Evolutionary conservation across 345 rosid species (phyloP).

Genomic region (Noccaea bulbosa): DNA sequence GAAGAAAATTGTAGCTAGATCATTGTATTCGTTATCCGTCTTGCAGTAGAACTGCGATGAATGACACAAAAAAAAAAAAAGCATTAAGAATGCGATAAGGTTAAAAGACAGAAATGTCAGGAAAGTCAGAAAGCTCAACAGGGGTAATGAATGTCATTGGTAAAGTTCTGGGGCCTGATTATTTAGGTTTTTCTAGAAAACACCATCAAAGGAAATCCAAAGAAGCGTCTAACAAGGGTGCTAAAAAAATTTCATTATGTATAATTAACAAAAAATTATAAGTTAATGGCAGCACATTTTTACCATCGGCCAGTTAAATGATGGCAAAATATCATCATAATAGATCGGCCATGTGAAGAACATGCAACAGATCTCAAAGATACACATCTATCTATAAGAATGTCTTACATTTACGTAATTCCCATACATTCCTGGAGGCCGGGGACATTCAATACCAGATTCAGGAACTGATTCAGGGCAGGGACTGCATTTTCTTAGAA

Average conservation of each 20-base stretch:
- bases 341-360: constrained; percentile 2
- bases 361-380: constrained; percentile 25
- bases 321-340: constrained; percentile 16
- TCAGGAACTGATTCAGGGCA: constrained; percentile 82
- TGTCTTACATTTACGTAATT: constrained; percentile 89
- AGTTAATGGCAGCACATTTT: constrained; percentile 7
- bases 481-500: constrained; percentile 84
- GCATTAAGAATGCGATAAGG: constrained; percentile 10
- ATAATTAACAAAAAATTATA: neutral
- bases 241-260: constrained; percentile 12
- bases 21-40: constrained; percentile 81
- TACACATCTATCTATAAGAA: constrained; percentile 16
- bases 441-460: constrained; percentile 82
- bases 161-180: neutral
- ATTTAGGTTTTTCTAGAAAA: constrained; percentile 3
- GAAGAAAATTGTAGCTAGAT: constrained; percentile 97
- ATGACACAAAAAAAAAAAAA: constrained; percentile 8
- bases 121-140: constrained; percentile 17
- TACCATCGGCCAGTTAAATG: constrained; percentile 2
- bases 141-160: constrained; percentile 3
- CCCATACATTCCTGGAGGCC: constrained; percentile 93
- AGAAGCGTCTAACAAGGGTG: constrained; percentile 13
- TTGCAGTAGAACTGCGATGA: constrained; percentile 82
- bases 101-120: constrained; percentile 24
- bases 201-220: constrained; percentile 10